phyloP scores from a whole-genome alignment of 73 alveolate genomes.

The Paramecium caudatum region DNA sequence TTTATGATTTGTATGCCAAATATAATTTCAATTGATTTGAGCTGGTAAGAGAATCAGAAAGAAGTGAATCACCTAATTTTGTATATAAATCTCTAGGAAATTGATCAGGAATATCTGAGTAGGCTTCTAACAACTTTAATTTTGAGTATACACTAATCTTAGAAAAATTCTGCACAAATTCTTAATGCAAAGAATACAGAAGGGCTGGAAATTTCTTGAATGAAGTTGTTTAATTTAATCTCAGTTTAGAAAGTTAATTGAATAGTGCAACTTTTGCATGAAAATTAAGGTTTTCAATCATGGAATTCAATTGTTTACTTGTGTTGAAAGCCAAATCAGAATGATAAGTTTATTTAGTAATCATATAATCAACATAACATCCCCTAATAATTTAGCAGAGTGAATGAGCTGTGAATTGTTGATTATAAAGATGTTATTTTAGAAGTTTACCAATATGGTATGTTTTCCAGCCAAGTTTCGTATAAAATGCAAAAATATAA shows the following conservation, averaged over 20 bases:
- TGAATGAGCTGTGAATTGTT: background rate
- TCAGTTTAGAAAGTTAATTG: background rate
- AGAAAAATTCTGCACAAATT: background rate
- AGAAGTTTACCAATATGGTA: background rate
- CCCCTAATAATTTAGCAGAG: background rate
- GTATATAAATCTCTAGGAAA: background rate
- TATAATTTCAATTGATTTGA: background rate
- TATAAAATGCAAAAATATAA: background rate
- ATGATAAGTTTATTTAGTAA: background rate
- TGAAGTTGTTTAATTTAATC: background rate
- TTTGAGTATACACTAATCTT: constrained; percentile 21
- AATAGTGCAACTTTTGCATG: background rate
- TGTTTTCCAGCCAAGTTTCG: background rate
- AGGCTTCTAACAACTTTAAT: background rate
- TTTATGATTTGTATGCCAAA: background rate
- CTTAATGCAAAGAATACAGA: background rate
- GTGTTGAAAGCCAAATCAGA: constrained; percentile 23
- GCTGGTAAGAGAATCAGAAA: background rate
- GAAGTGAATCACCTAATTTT: background rate
- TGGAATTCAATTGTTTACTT: background rate
- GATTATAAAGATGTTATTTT: background rate
- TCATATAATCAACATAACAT: background rate
- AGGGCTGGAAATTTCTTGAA: background rate
- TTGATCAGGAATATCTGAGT: background rate
- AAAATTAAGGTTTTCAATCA: background rate